These are phyloP conservation scores for Macrolepiota fuliginosa DNA, from an alignment of 768 basidiomycete genomes.

Conservation along the genomic window DNA sequence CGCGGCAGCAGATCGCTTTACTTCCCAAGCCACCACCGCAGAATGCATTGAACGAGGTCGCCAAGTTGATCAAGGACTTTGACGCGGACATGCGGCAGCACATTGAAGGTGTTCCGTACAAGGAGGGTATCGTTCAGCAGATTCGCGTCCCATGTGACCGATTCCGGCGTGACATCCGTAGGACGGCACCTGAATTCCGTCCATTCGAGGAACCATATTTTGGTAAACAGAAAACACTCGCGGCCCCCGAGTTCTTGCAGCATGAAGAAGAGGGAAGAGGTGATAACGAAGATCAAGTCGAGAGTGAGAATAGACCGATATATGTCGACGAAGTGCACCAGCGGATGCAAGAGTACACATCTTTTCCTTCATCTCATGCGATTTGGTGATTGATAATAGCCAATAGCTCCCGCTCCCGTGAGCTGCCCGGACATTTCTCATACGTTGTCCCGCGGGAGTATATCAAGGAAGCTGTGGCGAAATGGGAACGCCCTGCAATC, in stretches of 20 bases:
- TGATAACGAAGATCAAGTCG: slow-evolving; percentile 12
- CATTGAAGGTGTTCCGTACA: slow-evolving; percentile 51
- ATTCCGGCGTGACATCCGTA: slow-evolving; percentile 48
- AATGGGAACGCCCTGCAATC: slow-evolving; percentile 50
- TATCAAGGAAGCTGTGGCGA: slow-evolving; percentile 39
- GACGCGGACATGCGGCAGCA: slow-evolving; percentile 38
- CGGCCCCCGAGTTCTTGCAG: slow-evolving; percentile 19
- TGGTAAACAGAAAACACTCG: slow-evolving; percentile 17
- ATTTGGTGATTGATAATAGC: slow-evolving; percentile 26
- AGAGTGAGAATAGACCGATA: not conserved
- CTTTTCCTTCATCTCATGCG: not conserved
- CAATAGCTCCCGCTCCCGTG: slow-evolving; percentile 67
- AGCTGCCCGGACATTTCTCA: slow-evolving; percentile 66
- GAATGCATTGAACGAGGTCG: slow-evolving; percentile 56
- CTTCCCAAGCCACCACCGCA: slow-evolving; percentile 52
- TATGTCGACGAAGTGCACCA: slow-evolving; percentile 25
- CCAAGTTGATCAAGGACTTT: slow-evolving; percentile 46
- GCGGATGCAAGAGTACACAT: slow-evolving; percentile 18
- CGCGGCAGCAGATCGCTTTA: slow-evolving; percentile 26
- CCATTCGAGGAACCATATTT: slow-evolving; percentile 46
- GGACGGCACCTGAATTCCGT: slow-evolving; percentile 56
- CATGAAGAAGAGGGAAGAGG: slow-evolving; percentile 16
- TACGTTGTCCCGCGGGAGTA: slow-evolving; percentile 55
- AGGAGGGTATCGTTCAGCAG: slow-evolving; percentile 51
- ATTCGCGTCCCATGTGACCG: slow-evolving; percentile 47